phyloP scores from a whole-genome alignment of 78 protist genomes.

The Dictyostelium firmibasis region DNA sequence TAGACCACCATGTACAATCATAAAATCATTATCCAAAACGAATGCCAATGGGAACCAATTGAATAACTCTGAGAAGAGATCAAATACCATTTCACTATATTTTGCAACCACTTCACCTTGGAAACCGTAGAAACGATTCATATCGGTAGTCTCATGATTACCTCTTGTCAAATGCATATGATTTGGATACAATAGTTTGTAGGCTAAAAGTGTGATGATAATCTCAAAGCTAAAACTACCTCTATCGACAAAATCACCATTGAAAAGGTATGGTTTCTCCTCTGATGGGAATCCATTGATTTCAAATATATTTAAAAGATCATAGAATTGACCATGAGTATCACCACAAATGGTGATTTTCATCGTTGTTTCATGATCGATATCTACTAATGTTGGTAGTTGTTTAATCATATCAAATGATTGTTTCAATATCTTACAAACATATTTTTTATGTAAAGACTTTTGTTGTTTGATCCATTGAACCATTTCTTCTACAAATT shows the following conservation, averaged over 20 bases:
- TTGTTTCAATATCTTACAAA: slow-evolving; percentile 61
- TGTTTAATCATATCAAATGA: slow-evolving; percentile 54
- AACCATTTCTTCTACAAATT: slow-evolving; percentile 85
- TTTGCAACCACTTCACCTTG: slow-evolving; percentile 94
- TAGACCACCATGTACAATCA: slow-evolving; percentile 96
- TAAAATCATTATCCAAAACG: slow-evolving; percentile 36
- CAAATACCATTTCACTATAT: slow-evolving; percentile 68
- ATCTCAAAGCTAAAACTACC: slow-evolving; percentile 92
- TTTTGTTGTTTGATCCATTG: slow-evolving; percentile 75
- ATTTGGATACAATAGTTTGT: slow-evolving; percentile 89
- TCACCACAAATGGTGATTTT: slow-evolving; percentile 96
- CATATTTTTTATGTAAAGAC: slow-evolving; percentile 71
- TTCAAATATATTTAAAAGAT: slow-evolving; percentile 91
- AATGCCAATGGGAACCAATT: slow-evolving; percentile 89
- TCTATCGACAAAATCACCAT: slow-evolving; percentile 96
- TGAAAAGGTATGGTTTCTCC: slow-evolving; percentile 92
- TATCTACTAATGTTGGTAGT: slow-evolving; percentile 82
- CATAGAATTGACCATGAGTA: slow-evolving; percentile 96
- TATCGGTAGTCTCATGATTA: slow-evolving; percentile 93
- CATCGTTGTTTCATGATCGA: slow-evolving; percentile 75
- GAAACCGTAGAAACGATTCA: slow-evolving; percentile 96
- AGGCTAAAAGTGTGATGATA: slow-evolving; percentile 86
- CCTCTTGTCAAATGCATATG: slow-evolving; percentile 92
- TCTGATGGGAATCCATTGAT: slow-evolving; percentile 91
- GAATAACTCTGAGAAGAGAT: slow-evolving; percentile 90